phyloP scores from a whole-genome alignment of 306 rosid species.

The Macrotyloma uniflorum region DNA sequence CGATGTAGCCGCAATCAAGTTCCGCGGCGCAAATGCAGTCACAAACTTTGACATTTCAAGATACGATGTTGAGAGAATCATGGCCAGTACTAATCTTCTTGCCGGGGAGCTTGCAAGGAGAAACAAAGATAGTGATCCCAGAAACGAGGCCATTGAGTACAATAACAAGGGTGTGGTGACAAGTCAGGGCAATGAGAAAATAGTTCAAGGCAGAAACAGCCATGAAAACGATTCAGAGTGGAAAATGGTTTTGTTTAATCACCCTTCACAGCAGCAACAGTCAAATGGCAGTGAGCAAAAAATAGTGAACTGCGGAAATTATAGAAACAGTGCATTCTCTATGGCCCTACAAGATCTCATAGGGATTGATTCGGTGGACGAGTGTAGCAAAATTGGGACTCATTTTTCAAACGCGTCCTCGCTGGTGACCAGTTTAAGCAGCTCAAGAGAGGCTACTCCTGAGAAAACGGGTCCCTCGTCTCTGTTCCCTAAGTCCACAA shows the following conservation, averaged over 20 bases:
- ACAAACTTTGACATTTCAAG: constrained; percentile 90
- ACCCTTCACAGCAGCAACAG: constrained; percentile 41
- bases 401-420: constrained; percentile 83
- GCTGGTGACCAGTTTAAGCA: constrained; percentile 73
- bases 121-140: constrained; percentile 52
- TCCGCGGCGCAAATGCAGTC: constrained; percentile 86
- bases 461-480: constrained; percentile 61
- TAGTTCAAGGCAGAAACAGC: constrained; percentile 33
- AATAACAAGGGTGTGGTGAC: constrained; percentile 26
- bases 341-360: constrained; percentile 67
- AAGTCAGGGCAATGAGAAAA: constrained; percentile 40
- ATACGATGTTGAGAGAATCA: constrained; percentile 88
- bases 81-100: constrained; percentile 80
- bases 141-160: constrained; percentile 41
- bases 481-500: constrained; percentile 59
- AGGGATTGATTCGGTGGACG: constrained; percentile 61
- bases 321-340: constrained; percentile 52
- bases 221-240: constrained; percentile 49
- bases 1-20: constrained; percentile 93
- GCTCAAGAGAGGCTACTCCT: constrained; percentile 89
- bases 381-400: constrained; percentile 48
- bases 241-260: constrained; percentile 59
- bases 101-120: constrained; percentile 83
- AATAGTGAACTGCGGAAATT: constrained; percentile 44
- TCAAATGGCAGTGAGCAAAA: constrained; percentile 47